Percentiles rank a stretch among this genome's conserved stretches.
These are phyloP conservation scores for Polyplosphaeria fusca DNA, from an alignment of 495 filamentous ascomycete species.

Conservation along the genomic window DNA sequence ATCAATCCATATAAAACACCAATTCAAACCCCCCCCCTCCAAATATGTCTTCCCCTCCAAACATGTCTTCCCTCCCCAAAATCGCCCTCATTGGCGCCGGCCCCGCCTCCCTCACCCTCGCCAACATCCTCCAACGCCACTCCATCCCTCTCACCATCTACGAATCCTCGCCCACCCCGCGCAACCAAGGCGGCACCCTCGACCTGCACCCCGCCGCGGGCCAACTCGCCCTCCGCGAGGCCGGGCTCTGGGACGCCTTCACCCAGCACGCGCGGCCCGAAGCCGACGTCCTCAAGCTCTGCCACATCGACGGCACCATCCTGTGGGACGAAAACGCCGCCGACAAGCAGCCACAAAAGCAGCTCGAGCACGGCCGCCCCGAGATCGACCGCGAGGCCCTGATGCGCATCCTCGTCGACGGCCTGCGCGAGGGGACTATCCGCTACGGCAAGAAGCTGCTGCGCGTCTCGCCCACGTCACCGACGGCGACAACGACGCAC, in stretches of 20 bases:
- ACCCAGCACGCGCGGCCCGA: conserved; percentile 14
- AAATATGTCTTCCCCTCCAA: too few species aligned
- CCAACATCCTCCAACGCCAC: conserved; percentile 16
- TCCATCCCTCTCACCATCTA: conserved; percentile 17
- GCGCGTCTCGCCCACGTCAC: background rate
- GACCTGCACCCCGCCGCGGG: conserved; percentile 18
- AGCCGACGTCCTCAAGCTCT: conserved; percentile 9
- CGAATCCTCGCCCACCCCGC: conserved; percentile 5
- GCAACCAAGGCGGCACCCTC: conserved; percentile 12
- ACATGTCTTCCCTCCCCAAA: background rate
- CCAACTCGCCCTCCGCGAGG: conserved; percentile 11
- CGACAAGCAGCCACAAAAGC: conserved; percentile 1
- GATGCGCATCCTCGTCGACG: conserved; percentile 3
- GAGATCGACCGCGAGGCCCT: conserved; percentile 17
- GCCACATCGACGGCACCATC: conserved; percentile 4
- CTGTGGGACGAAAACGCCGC: conserved; percentile 8
- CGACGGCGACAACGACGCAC: background rate
- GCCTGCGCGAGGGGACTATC: background rate
- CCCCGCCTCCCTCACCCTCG: conserved; percentile 20
- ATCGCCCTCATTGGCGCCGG: conserved; percentile 25
- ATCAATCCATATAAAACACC: too few species aligned
- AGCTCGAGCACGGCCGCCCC: background rate
- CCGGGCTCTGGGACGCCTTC: conserved; percentile 13
- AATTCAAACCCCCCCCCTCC: too few species aligned
- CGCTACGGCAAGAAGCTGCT: conserved; percentile 8